Evolutionary conservation across 2,329 filamentous ascomycete genomes (phyloP), one percentile per base, ranked within the genome.

Genomic region (Tricladium varicosporioides): DNA sequence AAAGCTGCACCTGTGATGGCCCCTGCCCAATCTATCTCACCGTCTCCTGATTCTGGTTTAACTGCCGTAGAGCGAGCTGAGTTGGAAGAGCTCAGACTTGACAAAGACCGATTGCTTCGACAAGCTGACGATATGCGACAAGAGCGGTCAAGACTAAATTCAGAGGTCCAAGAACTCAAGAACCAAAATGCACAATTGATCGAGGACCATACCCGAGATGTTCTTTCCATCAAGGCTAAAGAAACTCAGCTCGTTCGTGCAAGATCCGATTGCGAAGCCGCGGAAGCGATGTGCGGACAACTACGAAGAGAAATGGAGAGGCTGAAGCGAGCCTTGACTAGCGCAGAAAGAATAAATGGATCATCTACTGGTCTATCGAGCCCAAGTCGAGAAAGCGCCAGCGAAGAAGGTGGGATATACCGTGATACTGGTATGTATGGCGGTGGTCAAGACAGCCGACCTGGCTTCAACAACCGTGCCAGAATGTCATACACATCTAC

Each of bases 161-260:
- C 91, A 0, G 91, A 97, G 71, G 88, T 97, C 44, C 88, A 93
- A 65, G 94, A 97, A 73, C 81, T 99, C 31, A 95, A 97, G 75
- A 95, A 96, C 67, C 91, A 97, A 71, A 99, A 99, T 68, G 94
- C 94, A 19, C 89, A 94, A 61, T 80, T 99, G 33, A 99, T 99
- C 60, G 94, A 99, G 74, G 93, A 97, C 67, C 93, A 97, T 72
- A 99, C 94, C 0, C 83, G 93, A 48, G 93, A 99, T 67, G 91
- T 97, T 0, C 80, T 99, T 44, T 94, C 92, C 65, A 95, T 99
- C 76, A 97, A 97, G 73, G 94, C 94, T 13, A 99, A 99, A 74
- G 94, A 99, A 73, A 97, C 94, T 2, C 94, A 99, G 68, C 82
- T 99, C 5, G 93, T 97, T 9, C 87, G 94, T 46, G 92, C 94